Evolutionary conservation across 2,329 filamentous ascomycete species (phyloP), one percentile per base, ranked within the genome.

Genomic region (Colletotrichum navitas): DNA sequence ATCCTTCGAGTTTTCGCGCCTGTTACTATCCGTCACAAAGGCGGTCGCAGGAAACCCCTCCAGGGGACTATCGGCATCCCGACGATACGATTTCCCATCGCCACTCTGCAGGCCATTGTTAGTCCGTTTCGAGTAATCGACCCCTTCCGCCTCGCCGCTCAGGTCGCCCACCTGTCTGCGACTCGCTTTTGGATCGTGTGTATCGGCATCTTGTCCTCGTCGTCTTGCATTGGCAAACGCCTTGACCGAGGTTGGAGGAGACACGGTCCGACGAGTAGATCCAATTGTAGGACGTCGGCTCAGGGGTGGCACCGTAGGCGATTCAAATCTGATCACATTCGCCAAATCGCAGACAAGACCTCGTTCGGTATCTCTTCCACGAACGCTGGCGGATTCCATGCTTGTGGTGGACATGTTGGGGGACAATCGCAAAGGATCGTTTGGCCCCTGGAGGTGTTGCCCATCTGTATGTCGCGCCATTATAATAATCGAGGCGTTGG

Each of bases 171-270:
- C 83, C n/a, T 78, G 78, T 74, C 73, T 80, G 34, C 76, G 75
- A 66, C 80, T 78, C 36, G 75, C 68, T 66, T 78, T 79, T 68
- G 80, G 77, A 73, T 87, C 88, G 21, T 85, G 88, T 73, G 86
- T 83, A 26, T 86, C 90, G 77, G 86, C 79, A 71, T 91, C 93
- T 56, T 95, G 92, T 77, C 95, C 93, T 68, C 94, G 91, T 68
- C 94, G 93, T 61, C 94, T 92, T 66, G 94, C 93, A 77, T 95
- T 93, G 32, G 95, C 96, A 81, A 99, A 99, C 5, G 96, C 96
- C 81, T 98, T 97, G 63, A 99, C 94, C 0, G 96, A 99, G 80
- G 98, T 98, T 11, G 96, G 95, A 21, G 95, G 69, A 6, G 69
- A 72, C 32, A 60, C 47, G 4, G 69, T 72, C 59, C 69, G 69